Conservation (phyloP, 192 early-diverging fungal genomes). For the Coemansia aciculifera region DNA sequence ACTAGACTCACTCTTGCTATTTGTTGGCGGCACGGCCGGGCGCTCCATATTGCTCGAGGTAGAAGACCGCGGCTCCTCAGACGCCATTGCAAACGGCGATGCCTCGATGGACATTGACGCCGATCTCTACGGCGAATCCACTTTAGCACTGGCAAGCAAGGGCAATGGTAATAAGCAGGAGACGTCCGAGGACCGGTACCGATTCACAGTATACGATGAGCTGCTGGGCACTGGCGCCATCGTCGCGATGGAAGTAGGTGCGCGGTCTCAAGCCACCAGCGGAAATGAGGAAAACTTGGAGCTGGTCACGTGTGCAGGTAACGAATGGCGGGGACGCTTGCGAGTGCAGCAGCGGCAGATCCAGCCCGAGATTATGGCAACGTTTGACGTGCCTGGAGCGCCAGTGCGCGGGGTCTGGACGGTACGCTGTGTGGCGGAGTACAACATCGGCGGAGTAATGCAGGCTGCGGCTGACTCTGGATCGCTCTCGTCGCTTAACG, state of each 20-base stretch:
- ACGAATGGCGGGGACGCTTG: constrained; percentile 60
- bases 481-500: constrained; percentile 26
- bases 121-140: constrained; percentile 29
- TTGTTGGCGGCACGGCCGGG: constrained; percentile 40
- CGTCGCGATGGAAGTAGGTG: constrained; percentile 71
- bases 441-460: constrained; percentile 52
- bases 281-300: constrained; percentile 44
- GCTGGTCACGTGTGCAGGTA: constrained; percentile 62
- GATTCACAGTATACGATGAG: constrained; percentile 73
- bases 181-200: constrained; percentile 46
- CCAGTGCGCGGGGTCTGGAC: constrained; percentile 48
- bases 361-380: constrained; percentile 60
- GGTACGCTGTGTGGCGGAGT: constrained; percentile 34
- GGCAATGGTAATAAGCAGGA: constrained; percentile 18
- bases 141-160: constrained; percentile 20
- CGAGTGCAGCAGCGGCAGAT: constrained; percentile 63
- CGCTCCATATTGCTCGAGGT: constrained; percentile 45
- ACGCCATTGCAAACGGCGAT: not conserved
- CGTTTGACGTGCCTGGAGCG: constrained; percentile 57
- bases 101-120: constrained; percentile 29
- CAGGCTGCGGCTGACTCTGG: constrained; percentile 32
- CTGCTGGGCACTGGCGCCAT: constrained; percentile 79
- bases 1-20: constrained; percentile 24
- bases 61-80: not conserved
- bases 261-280: constrained; percentile 29